A percentile compares a stretch with the other conserved stretches of the same genome.
These are phyloP conservation scores for Rhodotorula mucilaginosa DNA, from an alignment of 1,284 basidiomycete species.

Conservation along the genomic window DNA sequence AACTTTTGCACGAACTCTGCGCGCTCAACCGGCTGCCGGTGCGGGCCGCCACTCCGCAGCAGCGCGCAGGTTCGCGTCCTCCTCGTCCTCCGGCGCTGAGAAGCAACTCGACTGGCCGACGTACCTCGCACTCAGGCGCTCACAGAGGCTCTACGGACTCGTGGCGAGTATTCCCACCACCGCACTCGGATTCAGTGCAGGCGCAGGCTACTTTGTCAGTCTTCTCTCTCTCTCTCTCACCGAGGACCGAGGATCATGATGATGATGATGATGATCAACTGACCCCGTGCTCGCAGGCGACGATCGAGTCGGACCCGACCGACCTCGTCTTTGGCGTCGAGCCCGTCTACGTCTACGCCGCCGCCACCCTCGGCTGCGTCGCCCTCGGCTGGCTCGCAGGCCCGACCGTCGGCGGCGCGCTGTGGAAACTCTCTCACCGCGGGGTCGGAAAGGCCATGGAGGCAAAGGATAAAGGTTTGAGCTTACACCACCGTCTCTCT, in stretches of 20 bases:
- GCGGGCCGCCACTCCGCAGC: background rate
- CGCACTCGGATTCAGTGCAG: slow-evolving; percentile 31
- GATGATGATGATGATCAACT: background rate
- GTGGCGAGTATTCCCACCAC: slow-evolving; percentile 43
- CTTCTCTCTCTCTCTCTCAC: background rate
- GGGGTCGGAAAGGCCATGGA: slow-evolving; percentile 36
- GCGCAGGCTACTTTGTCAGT: slow-evolving; percentile 35
- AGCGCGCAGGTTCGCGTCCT: slow-evolving; percentile 1
- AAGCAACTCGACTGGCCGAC: slow-evolving; percentile 36
- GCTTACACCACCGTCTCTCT: background rate
- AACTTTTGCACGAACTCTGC: background rate
- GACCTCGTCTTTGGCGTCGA: slow-evolving; percentile 41
- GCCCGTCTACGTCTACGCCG: slow-evolving; percentile 41
- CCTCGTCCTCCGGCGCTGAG: background rate
- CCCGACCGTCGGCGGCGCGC: slow-evolving; percentile 37
- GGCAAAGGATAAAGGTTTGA: slow-evolving; percentile 40
- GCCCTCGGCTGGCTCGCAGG: slow-evolving; percentile 44
- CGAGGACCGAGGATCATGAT: background rate
- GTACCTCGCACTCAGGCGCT: slow-evolving; percentile 39
- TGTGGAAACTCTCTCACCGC: slow-evolving; percentile 41
- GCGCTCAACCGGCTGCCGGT: background rate
- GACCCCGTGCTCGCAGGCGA: slow-evolving; percentile 12
- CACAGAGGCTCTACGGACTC: slow-evolving; percentile 37
- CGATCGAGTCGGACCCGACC: slow-evolving; percentile 35
- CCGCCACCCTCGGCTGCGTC: slow-evolving; percentile 40